phyloP scores from a whole-genome alignment of 192 early-diverging fungal species.

The Gonapodya sp. region DNA sequence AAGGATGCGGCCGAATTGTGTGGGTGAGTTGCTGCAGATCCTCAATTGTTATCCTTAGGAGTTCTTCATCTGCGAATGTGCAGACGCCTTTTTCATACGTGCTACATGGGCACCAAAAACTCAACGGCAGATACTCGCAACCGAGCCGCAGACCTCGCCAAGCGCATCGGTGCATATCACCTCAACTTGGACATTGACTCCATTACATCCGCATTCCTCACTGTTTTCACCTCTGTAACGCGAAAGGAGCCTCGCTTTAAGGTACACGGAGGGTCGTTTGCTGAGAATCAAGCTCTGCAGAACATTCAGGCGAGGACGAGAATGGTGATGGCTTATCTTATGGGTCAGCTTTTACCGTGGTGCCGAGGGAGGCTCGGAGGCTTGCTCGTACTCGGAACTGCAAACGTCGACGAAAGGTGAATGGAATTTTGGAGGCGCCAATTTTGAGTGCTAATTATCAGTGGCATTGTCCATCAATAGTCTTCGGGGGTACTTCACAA shows the following conservation, averaged over 20 bases:
- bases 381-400: conserved; percentile 84
- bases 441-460: background rate
- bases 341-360: conserved; percentile 96
- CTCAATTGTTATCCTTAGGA: conserved; percentile 11
- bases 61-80: conserved; percentile 10
- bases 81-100: conserved; percentile 78
- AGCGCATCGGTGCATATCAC: conserved; percentile 80
- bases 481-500: conserved; percentile 92
- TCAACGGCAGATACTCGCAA: conserved; percentile 74
- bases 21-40: conserved; percentile 23
- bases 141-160: conserved; percentile 71
- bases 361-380: conserved; percentile 49
- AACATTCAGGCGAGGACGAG: conserved; percentile 88
- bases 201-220: conserved; percentile 61
- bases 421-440: background rate
- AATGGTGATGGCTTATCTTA: conserved; percentile 91
- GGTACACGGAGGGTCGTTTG: conserved; percentile 69
- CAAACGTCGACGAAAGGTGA: conserved; percentile 95
- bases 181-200: conserved; percentile 81
- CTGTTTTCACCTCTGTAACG: conserved; percentile 67
- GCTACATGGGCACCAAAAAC: conserved; percentile 92
- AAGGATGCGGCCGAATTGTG: conserved; percentile 71
- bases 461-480: conserved; percentile 21
- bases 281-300: conserved; percentile 92
- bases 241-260: conserved; percentile 64